phyloP scores from a whole-genome alignment of 768 basidiomycete genomes.

The Xerocomellus amylosporus region DNA sequence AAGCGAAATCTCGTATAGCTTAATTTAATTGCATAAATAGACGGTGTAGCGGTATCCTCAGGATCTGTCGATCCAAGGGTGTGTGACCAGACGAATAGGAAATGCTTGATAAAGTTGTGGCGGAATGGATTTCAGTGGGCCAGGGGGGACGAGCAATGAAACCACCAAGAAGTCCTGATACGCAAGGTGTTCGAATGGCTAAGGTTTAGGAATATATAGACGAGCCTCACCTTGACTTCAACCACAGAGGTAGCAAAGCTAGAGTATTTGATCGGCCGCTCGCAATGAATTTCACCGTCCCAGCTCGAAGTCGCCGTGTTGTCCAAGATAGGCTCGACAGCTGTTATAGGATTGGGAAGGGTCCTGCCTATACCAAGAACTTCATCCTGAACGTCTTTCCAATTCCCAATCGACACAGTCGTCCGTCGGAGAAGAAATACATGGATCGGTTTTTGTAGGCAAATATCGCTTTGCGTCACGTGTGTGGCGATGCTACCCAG shows the following conservation, averaged over 20 bases:
- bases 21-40: conserved; percentile 21
- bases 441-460: conserved; percentile 36
- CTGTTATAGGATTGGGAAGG: conserved; percentile 35
- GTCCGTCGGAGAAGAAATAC: conserved; percentile 58
- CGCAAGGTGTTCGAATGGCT: neutral
- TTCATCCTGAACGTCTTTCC: conserved; percentile 18
- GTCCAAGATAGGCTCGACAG: conserved; percentile 29
- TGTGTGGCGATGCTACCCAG: conserved; percentile 13
- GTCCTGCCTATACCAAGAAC: conserved; percentile 50
- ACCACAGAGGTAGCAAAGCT: conserved; percentile 51
- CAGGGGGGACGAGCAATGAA: conserved; percentile 40
- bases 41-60: conserved; percentile 14
- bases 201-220: neutral
- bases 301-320: conserved; percentile 50
- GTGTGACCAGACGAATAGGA: conserved; percentile 62
- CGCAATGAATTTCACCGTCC: conserved; percentile 53
- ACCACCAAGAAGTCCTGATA: conserved; percentile 60
- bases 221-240: conserved; percentile 45
- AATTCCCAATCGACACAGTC: conserved; percentile 33
- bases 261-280: conserved; percentile 40
- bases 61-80: conserved; percentile 42
- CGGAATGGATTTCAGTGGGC: conserved; percentile 34
- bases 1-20: neutral
- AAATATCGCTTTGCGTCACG: conserved; percentile 6
- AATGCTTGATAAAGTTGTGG: conserved; percentile 45